A percentile compares a stretch with the other conserved stretches of the same genome.
Evolutionary conservation across 1,284 basidiomycete genomes (phyloP).

Genomic region (Ganoderma resinaceum): DNA sequence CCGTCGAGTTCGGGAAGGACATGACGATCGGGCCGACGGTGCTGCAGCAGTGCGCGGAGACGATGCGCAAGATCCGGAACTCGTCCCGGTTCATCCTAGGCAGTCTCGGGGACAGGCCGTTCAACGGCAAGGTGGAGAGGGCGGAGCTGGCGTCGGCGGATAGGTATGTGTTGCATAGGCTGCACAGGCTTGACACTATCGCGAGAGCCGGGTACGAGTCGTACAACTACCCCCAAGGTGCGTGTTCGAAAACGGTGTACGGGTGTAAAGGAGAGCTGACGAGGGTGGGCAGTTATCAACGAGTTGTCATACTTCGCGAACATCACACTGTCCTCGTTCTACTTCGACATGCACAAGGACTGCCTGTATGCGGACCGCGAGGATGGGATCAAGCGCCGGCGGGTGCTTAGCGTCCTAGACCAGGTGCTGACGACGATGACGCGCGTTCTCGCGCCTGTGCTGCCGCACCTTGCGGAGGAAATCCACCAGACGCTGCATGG

Average conservation of each 20-base stretch:
- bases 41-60: constrained; percentile 81
- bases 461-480: constrained; percentile 94
- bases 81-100: constrained; percentile 91
- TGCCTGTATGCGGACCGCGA: constrained; percentile 80
- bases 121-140: constrained; percentile 45
- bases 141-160: constrained; percentile 76
- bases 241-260: constrained; percentile 19
- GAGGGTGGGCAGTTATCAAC: constrained; percentile 55
- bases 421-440: constrained; percentile 78
- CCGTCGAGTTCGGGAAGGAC: constrained; percentile 91
- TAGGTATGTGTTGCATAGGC: constrained; percentile 86
- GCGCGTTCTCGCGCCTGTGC: constrained; percentile 83
- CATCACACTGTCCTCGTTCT: constrained; percentile 79
- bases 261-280: background rate
- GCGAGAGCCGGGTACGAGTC: constrained; percentile 75
- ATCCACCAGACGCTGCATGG: constrained; percentile 62
- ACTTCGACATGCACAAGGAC: constrained; percentile 95
- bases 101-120: constrained; percentile 63
- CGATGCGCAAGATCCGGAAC: constrained; percentile 88
- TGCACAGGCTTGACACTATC: constrained; percentile 74
- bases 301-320: constrained; percentile 73
- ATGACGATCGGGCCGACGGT: constrained; percentile 86
- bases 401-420: constrained; percentile 76
- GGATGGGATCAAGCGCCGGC: constrained; percentile 62
- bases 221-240: constrained; percentile 89